A percentile compares a stretch with the other conserved stretches of the same genome.
phyloP scores from a whole-genome alignment of 2,329 filamentous ascomycete species.

The Fonsecaea monophora region DNA sequence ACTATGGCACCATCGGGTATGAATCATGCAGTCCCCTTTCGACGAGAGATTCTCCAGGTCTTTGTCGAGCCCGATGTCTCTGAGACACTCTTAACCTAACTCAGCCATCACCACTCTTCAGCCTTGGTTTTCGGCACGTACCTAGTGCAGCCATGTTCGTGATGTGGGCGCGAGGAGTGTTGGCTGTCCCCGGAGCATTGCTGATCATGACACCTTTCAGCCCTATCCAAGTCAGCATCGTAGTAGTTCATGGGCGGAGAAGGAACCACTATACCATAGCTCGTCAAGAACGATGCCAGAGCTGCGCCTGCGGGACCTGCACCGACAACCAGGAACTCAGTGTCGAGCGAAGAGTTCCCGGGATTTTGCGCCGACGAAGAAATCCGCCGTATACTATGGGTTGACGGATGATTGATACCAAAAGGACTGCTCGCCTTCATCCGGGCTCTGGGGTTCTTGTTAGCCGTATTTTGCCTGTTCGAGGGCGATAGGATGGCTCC shows the following conservation, averaged over 20 bases:
- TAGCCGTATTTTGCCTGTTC: not conserved
- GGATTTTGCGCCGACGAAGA: conserved; percentile 6
- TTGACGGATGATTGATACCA: not conserved
- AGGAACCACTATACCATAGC: conserved; percentile 13
- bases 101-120: not conserved
- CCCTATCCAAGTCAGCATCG: not conserved
- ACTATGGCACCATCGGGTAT: conserved; percentile 53
- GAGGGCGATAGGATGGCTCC: not conserved
- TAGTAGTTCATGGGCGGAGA: conserved; percentile 31
- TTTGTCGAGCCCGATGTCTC: conserved; percentile 54
- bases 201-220: conserved; percentile 38
- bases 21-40: conserved; percentile 47
- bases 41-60: conserved; percentile 41
- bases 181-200: conserved; percentile 36
- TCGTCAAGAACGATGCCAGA: conserved; percentile 30
- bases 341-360: not conserved
- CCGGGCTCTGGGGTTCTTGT: not conserved
- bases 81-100: conserved; percentile 46
- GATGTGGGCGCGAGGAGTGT: conserved; percentile 40
- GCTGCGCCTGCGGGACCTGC: conserved; percentile 63
- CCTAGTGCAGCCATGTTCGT: conserved; percentile 39
- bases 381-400: not conserved
- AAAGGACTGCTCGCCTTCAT: not conserved
- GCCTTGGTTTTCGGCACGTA: not conserved
- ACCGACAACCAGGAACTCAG: conserved; percentile 46